These are phyloP conservation scores for Physocladia obscura DNA, from an alignment of 192 early-diverging fungal species.

Conservation along the genomic window DNA sequence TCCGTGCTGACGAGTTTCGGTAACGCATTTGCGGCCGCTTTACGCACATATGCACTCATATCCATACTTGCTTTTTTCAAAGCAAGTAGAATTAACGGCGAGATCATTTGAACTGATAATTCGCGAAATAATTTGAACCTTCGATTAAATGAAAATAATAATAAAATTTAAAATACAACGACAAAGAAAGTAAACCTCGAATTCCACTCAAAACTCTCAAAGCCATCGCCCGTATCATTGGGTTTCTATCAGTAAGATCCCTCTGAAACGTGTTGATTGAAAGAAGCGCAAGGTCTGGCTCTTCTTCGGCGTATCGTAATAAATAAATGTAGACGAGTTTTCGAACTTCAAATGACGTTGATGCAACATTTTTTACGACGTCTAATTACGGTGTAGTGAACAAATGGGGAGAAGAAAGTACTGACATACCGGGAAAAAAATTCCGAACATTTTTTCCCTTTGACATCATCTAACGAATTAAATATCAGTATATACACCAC, in stretches of 20 bases:
- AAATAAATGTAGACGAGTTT: slow-evolving; percentile 97
- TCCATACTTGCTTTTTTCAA: slow-evolving; percentile 86
- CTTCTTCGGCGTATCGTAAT: slow-evolving; percentile 90
- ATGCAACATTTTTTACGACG: slow-evolving; percentile 97
- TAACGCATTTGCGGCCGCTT: slow-evolving; percentile 86
- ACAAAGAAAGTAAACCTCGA: slow-evolving; percentile 43
- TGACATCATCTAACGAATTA: slow-evolving; percentile 69
- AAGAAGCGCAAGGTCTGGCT: slow-evolving; percentile 91
- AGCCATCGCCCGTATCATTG: slow-evolving; percentile 92
- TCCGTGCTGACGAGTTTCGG: slow-evolving; percentile 73
- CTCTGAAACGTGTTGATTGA: slow-evolving; percentile 98
- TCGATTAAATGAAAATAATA: background rate
- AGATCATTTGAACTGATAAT: slow-evolving; percentile 84
- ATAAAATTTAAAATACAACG: slow-evolving; percentile 14
- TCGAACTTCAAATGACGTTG: slow-evolving; percentile 81
- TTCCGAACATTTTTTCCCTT: slow-evolving; percentile 87
- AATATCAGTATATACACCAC: background rate
- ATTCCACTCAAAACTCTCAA: slow-evolving; percentile 94
- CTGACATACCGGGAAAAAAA: slow-evolving; percentile 69
- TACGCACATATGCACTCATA: slow-evolving; percentile 88
- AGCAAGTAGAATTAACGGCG: slow-evolving; percentile 82
- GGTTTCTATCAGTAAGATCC: slow-evolving; percentile 89
- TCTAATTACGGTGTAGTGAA: slow-evolving; percentile 55
- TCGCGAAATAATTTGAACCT: background rate
- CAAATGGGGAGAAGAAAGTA: slow-evolving; percentile 17